Percentiles rank a stretch among this genome's conserved stretches.
Evolutionary conservation across 805 yeast species (phyloP).

Genomic region (Wickerhamomyces strasburgensis): DNA sequence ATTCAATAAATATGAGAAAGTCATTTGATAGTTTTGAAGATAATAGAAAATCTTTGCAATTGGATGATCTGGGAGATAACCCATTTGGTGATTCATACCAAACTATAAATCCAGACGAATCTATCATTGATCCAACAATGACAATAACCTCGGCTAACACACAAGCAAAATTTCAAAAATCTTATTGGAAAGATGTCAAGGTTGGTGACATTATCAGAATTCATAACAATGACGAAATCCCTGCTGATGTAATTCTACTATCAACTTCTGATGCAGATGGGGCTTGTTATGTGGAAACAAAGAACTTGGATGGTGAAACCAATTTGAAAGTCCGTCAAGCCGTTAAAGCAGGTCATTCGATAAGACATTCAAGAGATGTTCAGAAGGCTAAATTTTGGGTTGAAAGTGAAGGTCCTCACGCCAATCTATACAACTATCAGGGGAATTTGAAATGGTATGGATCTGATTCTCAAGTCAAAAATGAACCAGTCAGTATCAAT

Average conservation of each 20-base stretch:
- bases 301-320: slow-evolving; percentile 78
- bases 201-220: slow-evolving; percentile 75
- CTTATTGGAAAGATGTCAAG: slow-evolving; percentile 64
- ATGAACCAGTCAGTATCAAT: slow-evolving; percentile 67
- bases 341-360: slow-evolving; percentile 51
- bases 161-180: slow-evolving; percentile 36
- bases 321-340: slow-evolving; percentile 75
- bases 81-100: slow-evolving; percentile 23
- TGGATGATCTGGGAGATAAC: slow-evolving; percentile 27
- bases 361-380: slow-evolving; percentile 44
- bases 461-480: slow-evolving; percentile 31
- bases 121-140: slow-evolving; percentile 52
- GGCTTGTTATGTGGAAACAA: slow-evolving; percentile 70
- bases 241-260: slow-evolving; percentile 66
- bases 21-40: slow-evolving; percentile 36
- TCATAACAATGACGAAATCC: slow-evolving; percentile 72
- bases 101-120: slow-evolving; percentile 37
- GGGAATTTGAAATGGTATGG: slow-evolving; percentile 59
- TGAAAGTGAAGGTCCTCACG: slow-evolving; percentile 83
- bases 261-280: slow-evolving; percentile 68
- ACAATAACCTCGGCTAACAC: slow-evolving; percentile 46
- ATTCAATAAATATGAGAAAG: slow-evolving; percentile 27
- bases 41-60: slow-evolving; percentile 25
- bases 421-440: slow-evolving; percentile 70
- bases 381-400: slow-evolving; percentile 55